Evolutionary conservation across 495 filamentous ascomycete genomes (phyloP).

Genomic region (Aspergillus steynii): DNA sequence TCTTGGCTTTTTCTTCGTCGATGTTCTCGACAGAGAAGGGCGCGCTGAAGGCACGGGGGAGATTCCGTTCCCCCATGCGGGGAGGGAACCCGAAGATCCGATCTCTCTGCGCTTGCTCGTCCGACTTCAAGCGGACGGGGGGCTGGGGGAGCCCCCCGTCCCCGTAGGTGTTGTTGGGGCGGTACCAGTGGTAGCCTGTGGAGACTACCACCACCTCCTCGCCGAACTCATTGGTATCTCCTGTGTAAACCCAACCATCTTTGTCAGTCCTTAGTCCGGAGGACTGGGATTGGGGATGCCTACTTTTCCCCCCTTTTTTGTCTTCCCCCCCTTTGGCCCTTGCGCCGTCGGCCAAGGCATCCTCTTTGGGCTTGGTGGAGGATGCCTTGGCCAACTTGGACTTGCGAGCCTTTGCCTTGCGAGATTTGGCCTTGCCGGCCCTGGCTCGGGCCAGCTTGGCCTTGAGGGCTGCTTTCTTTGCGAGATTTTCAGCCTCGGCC

Average conservation of each 20-base stretch:
- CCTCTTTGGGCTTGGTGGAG: no score
- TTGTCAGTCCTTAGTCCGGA: conserved; percentile 22
- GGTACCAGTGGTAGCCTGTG: conserved; percentile 25
- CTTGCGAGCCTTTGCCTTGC: conserved; percentile 1
- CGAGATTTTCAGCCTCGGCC: no score
- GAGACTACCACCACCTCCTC: conserved; percentile 37
- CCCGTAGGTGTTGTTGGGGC: conserved; percentile 31
- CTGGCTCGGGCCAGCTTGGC: neutral
- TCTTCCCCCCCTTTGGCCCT: neutral
- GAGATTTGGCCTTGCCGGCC: neutral
- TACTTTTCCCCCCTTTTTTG: conserved; percentile 11
- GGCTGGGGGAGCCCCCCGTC: conserved; percentile 32
- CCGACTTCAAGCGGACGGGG: conserved; percentile 31
- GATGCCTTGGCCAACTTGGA: neutral
- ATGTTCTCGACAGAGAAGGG: conserved; percentile 24
- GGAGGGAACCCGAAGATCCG: conserved; percentile 42
- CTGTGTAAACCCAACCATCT: conserved; percentile 39
- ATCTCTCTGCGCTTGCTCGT: conserved; percentile 32
- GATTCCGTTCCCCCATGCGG: conserved; percentile 39
- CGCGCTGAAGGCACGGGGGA: conserved; percentile 20
- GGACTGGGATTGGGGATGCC: neutral
- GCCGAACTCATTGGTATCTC: conserved; percentile 32
- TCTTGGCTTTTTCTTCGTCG: conserved; percentile 18
- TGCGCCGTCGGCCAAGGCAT: neutral
- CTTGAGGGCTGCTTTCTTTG: neutral